phyloP scores from a whole-genome alignment of 129 eudicot genomes.

The Pseudognaphalium luteoalbum region DNA sequence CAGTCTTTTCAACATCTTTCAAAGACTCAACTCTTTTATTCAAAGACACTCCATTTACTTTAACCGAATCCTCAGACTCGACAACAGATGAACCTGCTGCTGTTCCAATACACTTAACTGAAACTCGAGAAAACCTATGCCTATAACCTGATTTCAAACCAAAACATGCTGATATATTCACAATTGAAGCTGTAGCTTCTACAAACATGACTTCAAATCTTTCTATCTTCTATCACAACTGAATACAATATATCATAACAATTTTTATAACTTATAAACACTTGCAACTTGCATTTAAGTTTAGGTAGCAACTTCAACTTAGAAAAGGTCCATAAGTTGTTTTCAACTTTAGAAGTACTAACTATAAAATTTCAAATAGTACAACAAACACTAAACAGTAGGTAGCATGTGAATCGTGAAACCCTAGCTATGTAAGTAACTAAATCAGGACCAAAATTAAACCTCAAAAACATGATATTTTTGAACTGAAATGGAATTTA shows the following conservation, averaged over 20 bases:
- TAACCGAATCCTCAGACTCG: constrained; percentile 20
- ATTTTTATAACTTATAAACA: too few species aligned
- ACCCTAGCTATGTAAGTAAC: not conserved
- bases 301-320: too few species aligned
- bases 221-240: not conserved
- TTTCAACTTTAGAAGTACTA: not conserved
- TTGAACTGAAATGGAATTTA: constrained; percentile 24
- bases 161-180: constrained; percentile 45
- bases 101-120: constrained; percentile 42
- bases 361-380: not conserved
- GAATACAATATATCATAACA: not conserved
- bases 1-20: constrained; percentile 35
- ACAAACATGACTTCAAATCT: constrained; percentile 27
- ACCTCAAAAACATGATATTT: constrained; percentile 13
- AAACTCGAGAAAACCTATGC: constrained; percentile 35
- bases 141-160: constrained; percentile 35
- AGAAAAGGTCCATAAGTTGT: not conserved
- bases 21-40: constrained; percentile 36
- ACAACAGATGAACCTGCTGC: constrained; percentile 30
- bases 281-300: too few species aligned
- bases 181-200: constrained; percentile 26
- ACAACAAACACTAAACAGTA: not conserved
- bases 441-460: not conserved
- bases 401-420: constrained; percentile 12
- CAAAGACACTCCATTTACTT: constrained; percentile 46